Conservation (phyloP, 129 eudicot species). For the carrot (Daucus carota) region DNA sequence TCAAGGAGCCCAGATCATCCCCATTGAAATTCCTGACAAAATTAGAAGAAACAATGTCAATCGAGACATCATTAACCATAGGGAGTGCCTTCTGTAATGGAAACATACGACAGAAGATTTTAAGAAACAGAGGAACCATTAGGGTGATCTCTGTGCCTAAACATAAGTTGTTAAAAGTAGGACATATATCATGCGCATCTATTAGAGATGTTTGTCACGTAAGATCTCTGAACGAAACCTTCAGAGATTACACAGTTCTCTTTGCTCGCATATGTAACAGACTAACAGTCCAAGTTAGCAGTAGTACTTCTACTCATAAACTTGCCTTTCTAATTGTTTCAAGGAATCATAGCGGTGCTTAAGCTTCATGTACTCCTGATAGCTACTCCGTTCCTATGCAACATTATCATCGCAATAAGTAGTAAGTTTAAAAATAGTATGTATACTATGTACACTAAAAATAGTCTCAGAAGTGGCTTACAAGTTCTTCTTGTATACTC, state of each 20-base stretch:
- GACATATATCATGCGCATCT: background rate
- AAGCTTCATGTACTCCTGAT: slow-evolving; percentile 49
- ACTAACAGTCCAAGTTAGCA: background rate
- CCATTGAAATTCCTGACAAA: slow-evolving; percentile 44
- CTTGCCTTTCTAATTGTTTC: slow-evolving; percentile 44
- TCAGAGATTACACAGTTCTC: background rate
- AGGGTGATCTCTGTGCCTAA: background rate
- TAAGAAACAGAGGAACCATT: background rate
- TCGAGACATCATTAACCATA: background rate
- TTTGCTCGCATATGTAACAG: no score
- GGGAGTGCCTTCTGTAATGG: background rate
- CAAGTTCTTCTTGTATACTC: slow-evolving; percentile 46
- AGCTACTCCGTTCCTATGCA: slow-evolving; percentile 45
- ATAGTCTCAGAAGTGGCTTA: slow-evolving; percentile 5
- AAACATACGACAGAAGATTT: background rate
- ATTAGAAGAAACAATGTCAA: background rate
- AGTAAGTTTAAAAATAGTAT: background rate
- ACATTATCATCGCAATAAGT: background rate
- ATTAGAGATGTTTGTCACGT: background rate
- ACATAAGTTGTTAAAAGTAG: background rate
- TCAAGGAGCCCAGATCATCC: slow-evolving; percentile 47
- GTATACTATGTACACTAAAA: background rate
- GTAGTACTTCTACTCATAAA: background rate
- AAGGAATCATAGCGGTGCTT: slow-evolving; percentile 49
- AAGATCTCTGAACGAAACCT: background rate